Conservation (phyloP, 169 alveolate species). For the Plasmodium inui region DNA sequence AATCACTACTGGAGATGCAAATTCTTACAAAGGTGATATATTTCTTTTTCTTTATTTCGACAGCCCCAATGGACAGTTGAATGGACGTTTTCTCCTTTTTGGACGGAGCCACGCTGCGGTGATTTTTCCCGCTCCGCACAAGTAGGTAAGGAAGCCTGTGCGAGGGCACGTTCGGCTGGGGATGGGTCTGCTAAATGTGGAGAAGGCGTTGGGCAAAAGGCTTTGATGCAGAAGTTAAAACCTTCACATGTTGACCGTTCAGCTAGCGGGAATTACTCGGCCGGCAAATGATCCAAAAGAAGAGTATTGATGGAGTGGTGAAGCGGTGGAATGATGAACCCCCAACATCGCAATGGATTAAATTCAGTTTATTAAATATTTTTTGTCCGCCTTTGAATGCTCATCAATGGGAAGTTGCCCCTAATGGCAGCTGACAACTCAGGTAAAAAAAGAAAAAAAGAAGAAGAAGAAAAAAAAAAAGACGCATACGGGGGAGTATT, state of each 20-base stretch:
- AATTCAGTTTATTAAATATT: no score
- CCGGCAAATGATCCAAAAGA: not conserved
- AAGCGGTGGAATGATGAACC: not conserved
- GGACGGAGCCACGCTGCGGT: not conserved
- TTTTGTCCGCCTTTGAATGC: not conserved
- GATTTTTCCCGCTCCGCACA: not conserved
- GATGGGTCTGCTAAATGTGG: not conserved
- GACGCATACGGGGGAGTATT: not conserved
- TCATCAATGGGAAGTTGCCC: not conserved
- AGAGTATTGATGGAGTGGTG: not conserved
- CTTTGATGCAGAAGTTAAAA: not conserved
- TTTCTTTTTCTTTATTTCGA: not conserved
- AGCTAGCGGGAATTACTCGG: not conserved
- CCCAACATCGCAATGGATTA: not conserved
- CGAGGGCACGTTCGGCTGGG: not conserved
- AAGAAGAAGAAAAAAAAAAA: constrained; percentile 5
- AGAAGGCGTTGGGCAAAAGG: not conserved
- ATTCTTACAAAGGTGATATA: not conserved
- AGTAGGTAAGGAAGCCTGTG: not conserved
- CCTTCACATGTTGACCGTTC: not conserved
- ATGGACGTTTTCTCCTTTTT: not conserved
- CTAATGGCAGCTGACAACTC: not conserved
- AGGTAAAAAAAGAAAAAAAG: not conserved
- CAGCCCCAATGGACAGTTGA: not conserved
- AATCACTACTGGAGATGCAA: not conserved